These are phyloP conservation scores for Logfia minima DNA, from an alignment of 129 eudicot species.

Conservation along the genomic window DNA sequence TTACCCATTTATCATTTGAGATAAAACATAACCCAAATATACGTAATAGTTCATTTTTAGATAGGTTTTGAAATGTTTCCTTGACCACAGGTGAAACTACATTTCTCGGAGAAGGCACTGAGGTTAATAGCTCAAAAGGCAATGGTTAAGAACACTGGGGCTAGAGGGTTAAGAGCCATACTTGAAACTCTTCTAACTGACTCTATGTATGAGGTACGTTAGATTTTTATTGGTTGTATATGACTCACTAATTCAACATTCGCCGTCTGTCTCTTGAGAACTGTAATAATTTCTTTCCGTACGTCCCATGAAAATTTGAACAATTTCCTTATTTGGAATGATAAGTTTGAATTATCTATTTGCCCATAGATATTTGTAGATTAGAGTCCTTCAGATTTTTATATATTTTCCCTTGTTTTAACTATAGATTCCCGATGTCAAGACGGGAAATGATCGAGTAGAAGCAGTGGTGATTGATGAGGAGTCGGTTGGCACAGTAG, in stretches of 20 bases:
- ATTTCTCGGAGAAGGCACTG: constrained; percentile 72
- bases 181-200: constrained; percentile 83
- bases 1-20: not conserved
- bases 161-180: constrained; percentile 89
- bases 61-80: not conserved
- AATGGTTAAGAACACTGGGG: constrained; percentile 86
- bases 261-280: too few species aligned
- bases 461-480: constrained; percentile 91
- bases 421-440: constrained; percentile 77
- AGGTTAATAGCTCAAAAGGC: constrained; percentile 80
- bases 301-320: too few species aligned
- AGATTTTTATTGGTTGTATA: not conserved
- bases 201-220: constrained; percentile 91
- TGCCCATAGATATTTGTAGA: too few species aligned
- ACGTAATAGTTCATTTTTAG: too few species aligned
- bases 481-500: constrained; percentile 65
- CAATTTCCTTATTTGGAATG: too few species aligned
- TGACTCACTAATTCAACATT: too few species aligned
- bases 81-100: constrained; percentile 72
- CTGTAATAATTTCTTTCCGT: too few species aligned
- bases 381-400: not conserved
- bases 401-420: not conserved
- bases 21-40: not conserved
- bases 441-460: constrained; percentile 71
- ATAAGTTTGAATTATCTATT: too few species aligned